Base-by-base conservation (phyloP, 2,329 filamentous ascomycete genomes). In the Fusarium cicatricum region DNA sequence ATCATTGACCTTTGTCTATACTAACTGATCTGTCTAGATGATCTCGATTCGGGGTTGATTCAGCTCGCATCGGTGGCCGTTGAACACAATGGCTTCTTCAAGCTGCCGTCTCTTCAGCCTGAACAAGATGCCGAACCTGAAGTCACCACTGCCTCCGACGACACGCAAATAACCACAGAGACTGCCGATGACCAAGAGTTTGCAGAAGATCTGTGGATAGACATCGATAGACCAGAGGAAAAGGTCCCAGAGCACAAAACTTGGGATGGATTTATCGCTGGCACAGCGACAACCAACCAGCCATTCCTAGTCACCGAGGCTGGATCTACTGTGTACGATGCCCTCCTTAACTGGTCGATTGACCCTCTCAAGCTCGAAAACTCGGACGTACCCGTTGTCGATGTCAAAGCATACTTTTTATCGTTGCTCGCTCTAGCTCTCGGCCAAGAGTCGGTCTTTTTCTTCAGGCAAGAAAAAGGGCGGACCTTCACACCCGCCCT, bases 401-500 rank as follows among this genome's bases (percentile, higher is more conserved):
- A 84, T 42, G 72, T 77, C 2, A 76, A 72, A 16, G 69, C 77
- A 5, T 88, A 85, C 66, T 73, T 79, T 43, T 72, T 79, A 15
- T 88, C 86, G 11, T 75, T 94, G 1, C 78, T 89, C 57, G 83
- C 86, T 11, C 77, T 94, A 1, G 85, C 86, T 0, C 81, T 92
- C 6, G 91, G 90, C 1, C 82, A 90, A 41, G 87, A 86, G 33
- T 93, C 90, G 0, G 79, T 89, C 2, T 82, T 95, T 29, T 95
- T 91, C 71, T 69, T 74, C 0, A 91, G 85, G 80, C 77, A 87
- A 44, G 70, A 78, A 2, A 76, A 77, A 3, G 78, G 78, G 23
- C 74, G 73, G 19, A 76, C 75, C 0, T 91, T 93, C 64, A 71
- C 75, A 14, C 78, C 81, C 10, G 72, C 74, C 2, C 64, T 83